Evolutionary conservation across 2,329 filamentous ascomycete genomes (phyloP).

Genomic region (Fusarium brevicatenulatum): DNA sequence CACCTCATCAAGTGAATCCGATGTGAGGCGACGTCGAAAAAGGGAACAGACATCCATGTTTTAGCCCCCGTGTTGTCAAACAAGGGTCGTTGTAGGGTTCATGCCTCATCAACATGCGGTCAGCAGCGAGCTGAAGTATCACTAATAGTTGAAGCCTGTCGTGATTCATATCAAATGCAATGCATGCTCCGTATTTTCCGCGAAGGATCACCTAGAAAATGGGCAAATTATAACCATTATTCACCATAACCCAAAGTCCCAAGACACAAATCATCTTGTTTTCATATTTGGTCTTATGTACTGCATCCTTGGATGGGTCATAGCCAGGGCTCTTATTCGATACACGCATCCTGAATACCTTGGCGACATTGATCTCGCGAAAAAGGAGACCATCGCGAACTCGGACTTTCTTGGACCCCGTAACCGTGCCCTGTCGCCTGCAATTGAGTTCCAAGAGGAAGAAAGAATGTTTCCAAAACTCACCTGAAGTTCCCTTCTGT

Average conservation of each 20-base stretch:
- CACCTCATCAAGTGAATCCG: neutral
- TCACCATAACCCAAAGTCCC: neutral
- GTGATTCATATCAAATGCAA: slow-evolving; percentile 1
- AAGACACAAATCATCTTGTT: neutral
- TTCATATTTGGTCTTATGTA: neutral
- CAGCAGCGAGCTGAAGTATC: slow-evolving; percentile 24
- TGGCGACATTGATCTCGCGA: neutral
- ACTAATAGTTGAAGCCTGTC: neutral
- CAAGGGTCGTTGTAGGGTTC: slow-evolving; percentile 27
- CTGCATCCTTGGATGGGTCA: neutral
- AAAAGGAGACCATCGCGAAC: neutral
- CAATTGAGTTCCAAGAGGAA: neutral
- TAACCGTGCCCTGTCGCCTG: neutral
- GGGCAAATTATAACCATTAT: neutral
- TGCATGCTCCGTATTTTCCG: neutral
- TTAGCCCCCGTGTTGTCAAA: neutral
- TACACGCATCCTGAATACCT: neutral
- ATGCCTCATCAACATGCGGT: slow-evolving; percentile 34
- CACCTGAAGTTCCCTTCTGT: neutral
- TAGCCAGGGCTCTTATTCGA: neutral
- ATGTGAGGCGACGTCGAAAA: slow-evolving; percentile 10
- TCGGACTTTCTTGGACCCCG: neutral
- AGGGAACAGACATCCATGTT: slow-evolving; percentile 14
- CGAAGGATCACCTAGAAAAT: neutral
- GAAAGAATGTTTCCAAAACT: neutral